Conservation (phyloP, 1,284 basidiomycete genomes). For the Marasmius fiardii region DNA sequence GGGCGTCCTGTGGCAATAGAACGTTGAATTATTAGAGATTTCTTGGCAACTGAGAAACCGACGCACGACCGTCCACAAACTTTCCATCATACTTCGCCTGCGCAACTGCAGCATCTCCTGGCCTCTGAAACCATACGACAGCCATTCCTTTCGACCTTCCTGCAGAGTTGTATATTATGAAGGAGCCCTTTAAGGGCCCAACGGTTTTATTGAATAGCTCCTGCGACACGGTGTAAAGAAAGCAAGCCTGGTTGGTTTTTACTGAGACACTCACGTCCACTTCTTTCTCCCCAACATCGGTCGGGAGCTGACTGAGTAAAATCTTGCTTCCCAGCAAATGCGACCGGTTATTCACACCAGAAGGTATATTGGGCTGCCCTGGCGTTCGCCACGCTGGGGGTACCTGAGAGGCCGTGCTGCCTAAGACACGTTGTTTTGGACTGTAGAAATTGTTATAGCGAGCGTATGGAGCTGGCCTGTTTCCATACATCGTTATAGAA, state of each 20-base stretch:
- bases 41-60: constrained; percentile 4
- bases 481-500: background rate
- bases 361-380: constrained; percentile 7
- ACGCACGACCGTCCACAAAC: constrained; percentile 72
- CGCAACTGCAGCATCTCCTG: constrained; percentile 58
- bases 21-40: background rate
- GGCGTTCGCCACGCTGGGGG: constrained; percentile 55
- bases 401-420: constrained; percentile 48
- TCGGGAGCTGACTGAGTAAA: constrained; percentile 62
- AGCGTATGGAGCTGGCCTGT: constrained; percentile 17
- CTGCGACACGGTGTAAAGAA: constrained; percentile 30
- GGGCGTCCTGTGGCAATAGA: constrained; percentile 45
- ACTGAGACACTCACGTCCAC: constrained; percentile 52
- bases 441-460: constrained; percentile 49
- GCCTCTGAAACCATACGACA: constrained; percentile 58
- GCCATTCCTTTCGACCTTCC: constrained; percentile 75
- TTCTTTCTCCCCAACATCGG: constrained; percentile 65
- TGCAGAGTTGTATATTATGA: constrained; percentile 70
- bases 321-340: constrained; percentile 59
- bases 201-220: constrained; percentile 72
- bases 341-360: constrained; percentile 24
- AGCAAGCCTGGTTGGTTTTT: background rate
- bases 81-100: constrained; percentile 68
- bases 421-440: constrained; percentile 54
- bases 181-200: constrained; percentile 64